These are phyloP conservation scores for Fusarium protoensiforme DNA, from an alignment of 2,329 filamentous ascomycete genomes.

Conservation along the genomic window DNA sequence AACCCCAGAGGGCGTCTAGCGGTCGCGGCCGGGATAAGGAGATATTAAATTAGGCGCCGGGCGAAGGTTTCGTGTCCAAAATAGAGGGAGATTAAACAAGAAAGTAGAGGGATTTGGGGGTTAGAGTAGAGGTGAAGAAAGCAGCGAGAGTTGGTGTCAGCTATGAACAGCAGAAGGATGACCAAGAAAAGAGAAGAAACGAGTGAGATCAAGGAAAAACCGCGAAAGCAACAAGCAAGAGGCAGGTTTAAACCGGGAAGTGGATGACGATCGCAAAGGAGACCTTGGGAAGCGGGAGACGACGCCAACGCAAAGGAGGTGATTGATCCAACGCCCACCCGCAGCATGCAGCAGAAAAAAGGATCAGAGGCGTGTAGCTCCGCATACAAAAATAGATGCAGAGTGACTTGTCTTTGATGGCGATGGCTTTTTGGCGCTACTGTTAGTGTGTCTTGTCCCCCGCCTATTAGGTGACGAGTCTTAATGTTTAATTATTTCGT, in stretches of 20 bases:
- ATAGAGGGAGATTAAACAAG: slow-evolving; percentile 27
- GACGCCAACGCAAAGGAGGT: not conserved
- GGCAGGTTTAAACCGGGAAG: slow-evolving; percentile 36
- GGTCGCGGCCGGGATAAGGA: slow-evolving; percentile 30
- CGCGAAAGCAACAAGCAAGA: slow-evolving; percentile 16
- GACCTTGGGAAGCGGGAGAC: slow-evolving; percentile 19
- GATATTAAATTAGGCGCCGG: slow-evolving; percentile 33
- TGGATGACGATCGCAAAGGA: slow-evolving; percentile 43
- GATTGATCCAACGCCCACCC: slow-evolving; percentile 29
- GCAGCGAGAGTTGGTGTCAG: slow-evolving; percentile 2
- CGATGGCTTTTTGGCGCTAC: not conserved
- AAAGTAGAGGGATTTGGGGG: slow-evolving; percentile 17
- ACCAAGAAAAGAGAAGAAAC: slow-evolving; percentile 12
- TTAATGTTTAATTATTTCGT: not conserved
- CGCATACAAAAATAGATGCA: slow-evolving; percentile 4
- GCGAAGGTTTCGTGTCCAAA: slow-evolving; percentile 25
- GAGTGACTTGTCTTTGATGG: slow-evolving; percentile 29
- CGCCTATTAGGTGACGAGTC: not conserved
- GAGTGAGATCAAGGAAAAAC: slow-evolving; percentile 28
- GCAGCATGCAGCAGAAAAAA: slow-evolving; percentile 6
- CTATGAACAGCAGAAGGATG: slow-evolving; percentile 1
- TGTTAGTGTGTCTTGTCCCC: not conserved
- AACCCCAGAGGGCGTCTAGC: slow-evolving; percentile 25
- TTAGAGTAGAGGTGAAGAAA: slow-evolving; percentile 12
- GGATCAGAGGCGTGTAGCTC: slow-evolving; percentile 20